Base-by-base conservation (phyloP, 78 protist species). In the Speleostelium caveatum region DNA sequence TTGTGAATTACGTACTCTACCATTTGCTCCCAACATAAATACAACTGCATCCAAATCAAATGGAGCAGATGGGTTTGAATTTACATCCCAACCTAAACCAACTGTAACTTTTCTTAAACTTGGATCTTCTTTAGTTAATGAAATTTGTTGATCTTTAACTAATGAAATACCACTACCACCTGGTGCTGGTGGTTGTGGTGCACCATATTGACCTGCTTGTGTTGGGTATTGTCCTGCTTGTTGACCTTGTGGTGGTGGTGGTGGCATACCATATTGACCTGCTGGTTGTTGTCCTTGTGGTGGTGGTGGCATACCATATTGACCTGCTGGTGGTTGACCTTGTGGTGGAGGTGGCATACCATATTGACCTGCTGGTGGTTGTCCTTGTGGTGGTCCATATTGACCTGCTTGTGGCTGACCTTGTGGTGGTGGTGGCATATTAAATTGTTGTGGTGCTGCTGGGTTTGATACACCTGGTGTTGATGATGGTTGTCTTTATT, bases 11-110 rank as follows among this genome's bases (percentile, higher is more conserved):
- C 89, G 51, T 28, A 80, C 89, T 69, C 53, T 80, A 28, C 89
- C 89, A 30, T 68, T 80, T 49, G 89, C 39, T 22, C 76, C 73
- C 39, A 80, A 56, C 89, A 80, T 80, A 38, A 80, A 80, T 8
- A 80, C 89, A 0, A 80, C 89, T 12, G 89, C 89, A 41, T 80
- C 89, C 8, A 80, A 61, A 68, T 80, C 89, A 32, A 80, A 80
- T 65, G 89, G 89, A 7, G 62, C 58, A 58, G 77, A 65, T 38
- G 75, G 89, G 14, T 30, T 49, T 53, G 45, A 61, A 45, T 66
- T 78, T 14, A 78, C 87, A 41, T 80, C 89, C 89, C 89, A 80
- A 56, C 89, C 89, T 8, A 80, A 39, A 41, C 89, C 89, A 12
- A 68, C 76, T 1, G 45, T 51, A 10, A 80, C 28, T 19, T 73